Evolutionary conservation across 495 filamentous ascomycete genomes (phyloP), one percentile per base, ranked within the genome.

Genomic region (Glarea lozoyensis): DNA sequence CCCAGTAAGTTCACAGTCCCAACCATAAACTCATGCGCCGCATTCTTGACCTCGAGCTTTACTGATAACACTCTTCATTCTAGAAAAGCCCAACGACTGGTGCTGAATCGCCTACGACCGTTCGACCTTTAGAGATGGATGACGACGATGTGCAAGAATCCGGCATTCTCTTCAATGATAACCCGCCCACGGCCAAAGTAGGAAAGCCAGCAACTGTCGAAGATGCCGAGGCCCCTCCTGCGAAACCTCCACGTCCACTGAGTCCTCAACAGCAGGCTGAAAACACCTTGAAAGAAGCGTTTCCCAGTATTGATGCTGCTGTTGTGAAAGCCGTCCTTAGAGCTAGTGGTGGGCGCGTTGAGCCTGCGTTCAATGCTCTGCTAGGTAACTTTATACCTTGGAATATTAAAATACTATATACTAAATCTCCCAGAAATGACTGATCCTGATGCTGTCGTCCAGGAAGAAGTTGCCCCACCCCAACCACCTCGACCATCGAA

Each of bases 341-440:
- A 10, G 92, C 92, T 7, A 95, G 90, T 60, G 75, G 81, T 49
- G 92, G 86, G 32, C 76, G 81, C 52, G 78, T 99, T 32, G 92
- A 99, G 58, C 85, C 88, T 10, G 92, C 92, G 29, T 97, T 97
- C 67, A 92, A 95, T 66, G 92, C 93, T 20, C 76, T 99, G 6
- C 72, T 98, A 18, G 82, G 87, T 87, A 64, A 43, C 75, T 45
- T 25, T 30, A 22, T 30, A 16, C 17, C 18, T 22, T 25, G n/a
- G n/a, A 4, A 18, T 37, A 24, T 17, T 19, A 22, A 23, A 11
- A 21, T 6, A 32, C 25, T 16, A 10, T 23, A 33, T 53, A 40
- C 46, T 61, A 46, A 63, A 40, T 34, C 10, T 30, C 37, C 19
- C 47, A 90, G 87, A 82, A 50, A 94, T 95, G 88, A 88, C 88